Evolutionary conservation across 257 asterid genomes (phyloP).

Genomic region (Petunia axillaris): DNA sequence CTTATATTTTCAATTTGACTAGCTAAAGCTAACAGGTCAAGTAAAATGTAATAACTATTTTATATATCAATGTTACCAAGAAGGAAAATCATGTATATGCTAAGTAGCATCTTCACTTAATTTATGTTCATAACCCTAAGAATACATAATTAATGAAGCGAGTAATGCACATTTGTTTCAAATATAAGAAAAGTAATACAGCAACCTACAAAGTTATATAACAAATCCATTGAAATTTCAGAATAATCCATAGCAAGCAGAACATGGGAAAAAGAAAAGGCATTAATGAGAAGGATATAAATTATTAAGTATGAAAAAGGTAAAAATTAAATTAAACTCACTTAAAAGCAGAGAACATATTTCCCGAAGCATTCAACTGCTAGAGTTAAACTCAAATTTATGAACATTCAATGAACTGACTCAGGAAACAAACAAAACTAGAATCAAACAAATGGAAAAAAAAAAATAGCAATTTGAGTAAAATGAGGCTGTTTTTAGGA

Average conservation of each 20-base stretch:
- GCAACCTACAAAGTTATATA: neutral
- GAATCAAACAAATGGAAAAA: neutral
- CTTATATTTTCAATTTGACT: neutral
- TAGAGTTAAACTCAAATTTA: neutral
- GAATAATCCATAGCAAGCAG: neutral
- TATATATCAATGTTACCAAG: neutral
- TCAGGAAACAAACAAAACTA: neutral
- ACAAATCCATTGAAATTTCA: neutral
- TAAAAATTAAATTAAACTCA: neutral
- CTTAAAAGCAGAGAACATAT: neutral
- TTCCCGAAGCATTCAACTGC: slow-evolving; percentile 6
- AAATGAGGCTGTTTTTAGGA: neutral
- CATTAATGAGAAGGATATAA: neutral
- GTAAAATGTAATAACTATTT: neutral
- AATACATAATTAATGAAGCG: neutral
- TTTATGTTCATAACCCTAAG: neutral
- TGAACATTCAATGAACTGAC: neutral
- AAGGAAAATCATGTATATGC: neutral
- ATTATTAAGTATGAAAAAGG: neutral
- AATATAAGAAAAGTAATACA: neutral
- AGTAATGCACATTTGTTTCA: neutral
- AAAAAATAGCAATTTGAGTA: neutral
- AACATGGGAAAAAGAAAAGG: neutral
- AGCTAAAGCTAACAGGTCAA: neutral
- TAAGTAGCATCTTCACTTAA: neutral